Conservation (phyloP, 805 yeast genomes). For the Lachancea meyersii region DNA sequence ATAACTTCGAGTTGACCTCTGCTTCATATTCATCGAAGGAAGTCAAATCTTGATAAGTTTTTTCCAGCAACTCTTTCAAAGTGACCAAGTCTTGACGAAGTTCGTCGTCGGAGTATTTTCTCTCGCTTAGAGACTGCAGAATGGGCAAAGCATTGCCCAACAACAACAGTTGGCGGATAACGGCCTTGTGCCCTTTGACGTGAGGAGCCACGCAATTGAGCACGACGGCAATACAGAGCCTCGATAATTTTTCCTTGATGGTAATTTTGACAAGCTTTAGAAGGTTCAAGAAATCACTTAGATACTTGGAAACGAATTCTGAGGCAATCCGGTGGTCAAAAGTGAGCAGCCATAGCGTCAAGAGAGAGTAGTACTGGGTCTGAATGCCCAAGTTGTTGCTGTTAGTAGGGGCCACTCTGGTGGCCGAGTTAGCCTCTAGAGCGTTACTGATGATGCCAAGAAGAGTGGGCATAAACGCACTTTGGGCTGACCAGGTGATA, state of each 20-base stretch:
- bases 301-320: slow-evolving; percentile 49
- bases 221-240: slow-evolving; percentile 73
- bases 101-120: slow-evolving; percentile 95
- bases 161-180: slow-evolving; percentile 60
- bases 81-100: slow-evolving; percentile 62
- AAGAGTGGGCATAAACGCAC: slow-evolving; percentile 43
- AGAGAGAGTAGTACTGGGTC: slow-evolving; percentile 71
- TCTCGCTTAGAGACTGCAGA: slow-evolving; percentile 61
- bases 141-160: slow-evolving; percentile 70
- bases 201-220: slow-evolving; percentile 47
- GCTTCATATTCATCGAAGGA: slow-evolving; percentile 88
- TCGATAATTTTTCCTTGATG: slow-evolving; percentile 84
- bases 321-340: slow-evolving; percentile 52
- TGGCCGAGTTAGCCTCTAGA: slow-evolving; percentile 26
- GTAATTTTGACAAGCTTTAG: slow-evolving; percentile 63
- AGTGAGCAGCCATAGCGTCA: slow-evolving; percentile 79
- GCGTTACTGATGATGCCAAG: slow-evolving; percentile 41
- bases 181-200: slow-evolving; percentile 36
- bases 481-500: slow-evolving; percentile 30
- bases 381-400: slow-evolving; percentile 55
- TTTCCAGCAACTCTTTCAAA: slow-evolving; percentile 56
- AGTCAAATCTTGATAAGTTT: slow-evolving; percentile 70
- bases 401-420: slow-evolving; percentile 30
- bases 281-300: slow-evolving; percentile 40
- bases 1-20: slow-evolving; percentile 71